These are phyloP conservation scores for Juncus inflexus DNA, from an alignment of 176 grass and related monocot genomes.

Conservation along the genomic window DNA sequence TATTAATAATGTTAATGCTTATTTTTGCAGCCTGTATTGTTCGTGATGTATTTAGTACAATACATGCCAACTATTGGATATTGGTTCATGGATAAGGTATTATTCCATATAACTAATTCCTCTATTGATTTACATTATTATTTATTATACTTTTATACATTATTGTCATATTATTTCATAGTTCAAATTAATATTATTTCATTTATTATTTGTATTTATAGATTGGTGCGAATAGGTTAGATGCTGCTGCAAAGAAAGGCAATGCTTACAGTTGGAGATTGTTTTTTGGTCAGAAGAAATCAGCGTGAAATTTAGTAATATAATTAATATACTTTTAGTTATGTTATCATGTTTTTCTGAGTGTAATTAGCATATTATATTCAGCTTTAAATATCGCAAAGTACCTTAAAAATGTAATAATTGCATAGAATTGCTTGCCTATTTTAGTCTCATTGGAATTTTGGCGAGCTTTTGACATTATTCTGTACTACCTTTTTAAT, in stretches of 20 bases:
- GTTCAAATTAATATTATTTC: not conserved
- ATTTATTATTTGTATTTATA: constrained; percentile 19
- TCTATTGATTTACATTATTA: too few species aligned
- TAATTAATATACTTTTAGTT: not conserved
- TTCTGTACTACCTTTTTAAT: too few species aligned
- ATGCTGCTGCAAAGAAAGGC: constrained; percentile 66
- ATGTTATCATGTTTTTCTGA: not conserved
- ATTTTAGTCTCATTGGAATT: too few species aligned
- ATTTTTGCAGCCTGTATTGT: constrained; percentile 67
- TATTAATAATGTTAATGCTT: constrained; percentile 5
- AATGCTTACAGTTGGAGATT: constrained; percentile 68
- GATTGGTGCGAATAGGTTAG: constrained; percentile 76
- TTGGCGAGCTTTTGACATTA: too few species aligned
- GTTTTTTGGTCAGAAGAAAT: constrained; percentile 73
- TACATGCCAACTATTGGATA: constrained; percentile 79
- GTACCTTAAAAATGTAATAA: too few species aligned
- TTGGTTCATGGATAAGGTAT: constrained; percentile 97
- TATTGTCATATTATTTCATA: not conserved
- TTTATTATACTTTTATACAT: not conserved
- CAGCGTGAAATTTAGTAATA: constrained; percentile 23
- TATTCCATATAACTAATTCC: constrained; percentile 6
- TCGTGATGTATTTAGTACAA: constrained; percentile 91
- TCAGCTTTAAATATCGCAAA: too few species aligned
- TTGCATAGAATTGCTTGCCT: too few species aligned
- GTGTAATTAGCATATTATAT: not conserved